Evolutionary conservation across 495 filamentous ascomycete species (phyloP).

Genomic region (Penicillium alfredii): DNA sequence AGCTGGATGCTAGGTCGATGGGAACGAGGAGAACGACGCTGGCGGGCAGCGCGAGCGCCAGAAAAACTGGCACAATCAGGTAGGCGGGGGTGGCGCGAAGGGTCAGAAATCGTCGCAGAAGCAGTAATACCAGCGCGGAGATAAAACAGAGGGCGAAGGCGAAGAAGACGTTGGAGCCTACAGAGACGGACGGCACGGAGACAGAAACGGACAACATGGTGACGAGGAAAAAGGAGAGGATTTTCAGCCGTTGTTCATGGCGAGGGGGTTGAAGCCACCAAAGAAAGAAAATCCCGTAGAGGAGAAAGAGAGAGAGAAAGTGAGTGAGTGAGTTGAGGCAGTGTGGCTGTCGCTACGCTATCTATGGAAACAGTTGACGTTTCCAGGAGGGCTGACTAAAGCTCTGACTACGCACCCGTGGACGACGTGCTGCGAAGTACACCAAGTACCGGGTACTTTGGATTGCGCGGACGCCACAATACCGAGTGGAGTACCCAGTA

Average conservation of each 20-base stretch:
- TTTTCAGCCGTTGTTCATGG: slow-evolving; percentile 17
- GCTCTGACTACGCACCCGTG: slow-evolving; percentile 16
- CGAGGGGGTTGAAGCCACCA: slow-evolving; percentile 1
- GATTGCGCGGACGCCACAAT: slow-evolving; percentile 1
- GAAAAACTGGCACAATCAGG: slow-evolving; percentile 85
- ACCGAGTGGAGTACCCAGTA: slow-evolving; percentile 10
- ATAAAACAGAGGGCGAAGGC: slow-evolving; percentile 63
- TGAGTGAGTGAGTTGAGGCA: no score
- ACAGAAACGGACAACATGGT: slow-evolving; percentile 20
- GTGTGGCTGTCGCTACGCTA: slow-evolving; percentile 1
- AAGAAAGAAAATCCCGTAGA: background rate
- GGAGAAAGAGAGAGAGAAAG: no score
- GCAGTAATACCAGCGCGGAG: slow-evolving; percentile 68
- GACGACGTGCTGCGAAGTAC: no score
- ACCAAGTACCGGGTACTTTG: slow-evolving; percentile 4
- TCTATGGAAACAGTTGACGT: slow-evolving; percentile 16
- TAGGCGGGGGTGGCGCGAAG: slow-evolving; percentile 87
- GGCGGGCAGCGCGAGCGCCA: slow-evolving; percentile 84
- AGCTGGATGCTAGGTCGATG: slow-evolving; percentile 88
- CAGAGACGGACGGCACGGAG: slow-evolving; percentile 33
- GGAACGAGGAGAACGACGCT: slow-evolving; percentile 93
- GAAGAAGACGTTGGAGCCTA: slow-evolving; percentile 70
- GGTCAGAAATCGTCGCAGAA: slow-evolving; percentile 82
- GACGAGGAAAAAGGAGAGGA: slow-evolving; percentile 6
- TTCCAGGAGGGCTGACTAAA: slow-evolving; percentile 29